These are phyloP conservation scores for Podosphaera aphanis DNA, from an alignment of 2,329 filamentous ascomycete genomes.

Conservation along the genomic window DNA sequence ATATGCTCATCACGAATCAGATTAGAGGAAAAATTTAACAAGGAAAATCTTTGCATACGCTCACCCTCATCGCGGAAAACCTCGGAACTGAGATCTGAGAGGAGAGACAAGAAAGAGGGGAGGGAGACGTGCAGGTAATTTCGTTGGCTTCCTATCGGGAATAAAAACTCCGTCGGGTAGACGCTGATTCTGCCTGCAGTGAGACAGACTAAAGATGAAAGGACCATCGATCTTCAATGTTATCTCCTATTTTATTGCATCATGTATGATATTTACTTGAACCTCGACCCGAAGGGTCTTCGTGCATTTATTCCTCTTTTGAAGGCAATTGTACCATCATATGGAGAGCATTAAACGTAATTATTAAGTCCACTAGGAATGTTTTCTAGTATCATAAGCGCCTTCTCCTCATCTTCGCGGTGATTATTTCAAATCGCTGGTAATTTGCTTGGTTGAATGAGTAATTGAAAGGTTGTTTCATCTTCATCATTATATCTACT, in stretches of 20 bases:
- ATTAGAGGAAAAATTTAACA: background rate
- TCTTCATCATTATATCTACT: background rate
- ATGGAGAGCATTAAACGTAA: background rate
- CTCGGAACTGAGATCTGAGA: background rate
- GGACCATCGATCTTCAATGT: background rate
- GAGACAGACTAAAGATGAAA: background rate
- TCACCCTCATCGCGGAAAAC: background rate
- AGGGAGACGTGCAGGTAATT: background rate
- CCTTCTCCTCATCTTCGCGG: background rate
- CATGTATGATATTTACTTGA: background rate
- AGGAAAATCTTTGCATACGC: background rate
- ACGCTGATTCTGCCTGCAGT: background rate
- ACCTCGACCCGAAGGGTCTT: background rate
- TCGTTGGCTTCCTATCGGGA: background rate
- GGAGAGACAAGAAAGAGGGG: background rate
- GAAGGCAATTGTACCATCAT: background rate
- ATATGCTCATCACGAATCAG: background rate
- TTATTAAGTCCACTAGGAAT: background rate
- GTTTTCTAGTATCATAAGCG: background rate
- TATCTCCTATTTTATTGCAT: background rate
- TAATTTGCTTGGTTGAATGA: background rate
- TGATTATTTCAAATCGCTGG: background rate
- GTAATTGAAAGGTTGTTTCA: background rate
- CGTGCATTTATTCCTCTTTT: background rate
- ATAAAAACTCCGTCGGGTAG: background rate